Base-by-base conservation (phyloP, 2,329 filamentous ascomycete genomes). In the Hirsutella thompsonii region DNA sequence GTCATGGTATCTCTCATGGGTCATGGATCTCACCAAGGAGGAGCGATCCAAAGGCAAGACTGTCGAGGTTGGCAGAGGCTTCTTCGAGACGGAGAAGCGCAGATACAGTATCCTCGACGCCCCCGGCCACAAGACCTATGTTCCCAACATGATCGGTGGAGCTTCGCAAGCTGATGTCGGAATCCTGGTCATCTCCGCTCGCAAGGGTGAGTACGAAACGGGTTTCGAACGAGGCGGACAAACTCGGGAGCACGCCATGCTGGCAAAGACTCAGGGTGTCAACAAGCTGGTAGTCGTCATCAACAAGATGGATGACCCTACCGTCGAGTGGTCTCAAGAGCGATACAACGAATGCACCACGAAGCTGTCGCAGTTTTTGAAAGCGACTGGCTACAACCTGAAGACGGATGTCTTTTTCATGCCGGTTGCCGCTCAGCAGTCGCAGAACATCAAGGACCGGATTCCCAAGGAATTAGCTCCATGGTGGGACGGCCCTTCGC, bases 251-350 rank as follows among this genome's bases (percentile, higher is more conserved):
- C 90, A 96, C 64, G 92, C 93, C 42, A 87, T 98, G 71, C 74
- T 98, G 58, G 93, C 93, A 51, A 94, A 96, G 68, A 98, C 93
- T 1, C 90, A 94, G 60, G 92, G 92, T 64, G 92, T 98, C 45
- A 94, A 94, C 73, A 95, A 95, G 68, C 74, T 98, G 42, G 72
- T 96, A 36, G 81, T 98, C 23, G 92, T 76, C 40, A 89, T 95
- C 59, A 98, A 98, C 77, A 98, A 98, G 74, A 98, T 98, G 93
- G 92, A 98, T 58, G 92, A 98, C 59, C 71, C 82, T 10, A 98
- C 92, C 3, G 93, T 98, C 39, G 78, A 94, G 56, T 98, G 93
- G 93, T 92, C 84, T 41, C 79, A 95, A 53, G 84, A 85, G 33
- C 81, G 92, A 42, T 98, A 87, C 69, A 81, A 86, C 55, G 92